Conservation (phyloP, 306 rosid genomes). For the Aeschynomene evenia region DNA sequence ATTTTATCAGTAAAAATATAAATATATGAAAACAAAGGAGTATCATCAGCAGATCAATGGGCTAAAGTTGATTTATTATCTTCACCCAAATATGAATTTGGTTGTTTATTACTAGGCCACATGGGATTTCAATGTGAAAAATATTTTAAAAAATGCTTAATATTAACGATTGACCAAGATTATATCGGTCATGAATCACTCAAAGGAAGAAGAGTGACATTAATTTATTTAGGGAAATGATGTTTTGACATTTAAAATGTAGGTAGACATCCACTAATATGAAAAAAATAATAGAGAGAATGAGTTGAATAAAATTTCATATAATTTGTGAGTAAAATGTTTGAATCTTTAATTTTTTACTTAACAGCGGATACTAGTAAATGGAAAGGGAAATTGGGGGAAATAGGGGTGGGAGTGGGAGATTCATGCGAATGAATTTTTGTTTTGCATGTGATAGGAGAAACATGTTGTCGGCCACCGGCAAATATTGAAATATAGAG, state of each 20-base stretch:
- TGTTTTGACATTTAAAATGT: no score
- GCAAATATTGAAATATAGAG: constrained; percentile 22
- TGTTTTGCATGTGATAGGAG: constrained; percentile 43
- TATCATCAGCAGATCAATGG: constrained; percentile 22
- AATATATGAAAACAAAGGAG: not conserved
- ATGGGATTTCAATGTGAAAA: not conserved
- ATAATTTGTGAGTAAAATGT: no score
- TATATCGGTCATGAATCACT: no score
- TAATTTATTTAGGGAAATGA: no score
- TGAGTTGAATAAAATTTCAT: no score
- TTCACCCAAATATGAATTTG: not conserved
- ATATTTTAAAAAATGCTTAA: not conserved
- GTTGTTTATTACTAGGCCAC: not conserved
- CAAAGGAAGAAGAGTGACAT: no score
- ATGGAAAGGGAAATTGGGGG: not conserved
- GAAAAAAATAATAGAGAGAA: no score
- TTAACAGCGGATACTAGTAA: not conserved
- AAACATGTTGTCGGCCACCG: constrained; percentile 66
- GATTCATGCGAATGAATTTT: constrained; percentile 31
- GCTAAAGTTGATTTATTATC: constrained; percentile 7
- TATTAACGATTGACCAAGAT: not conserved
- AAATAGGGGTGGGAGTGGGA: not conserved
- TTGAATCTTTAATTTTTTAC: no score
- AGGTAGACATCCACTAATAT: no score
- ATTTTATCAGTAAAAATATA: constrained; percentile 48